Percentiles rank a stretch among this genome's conserved stretches.
These are phyloP conservation scores for Astrothelium subdiscretum DNA, from an alignment of 495 filamentous ascomycete genomes.

Conservation along the genomic window DNA sequence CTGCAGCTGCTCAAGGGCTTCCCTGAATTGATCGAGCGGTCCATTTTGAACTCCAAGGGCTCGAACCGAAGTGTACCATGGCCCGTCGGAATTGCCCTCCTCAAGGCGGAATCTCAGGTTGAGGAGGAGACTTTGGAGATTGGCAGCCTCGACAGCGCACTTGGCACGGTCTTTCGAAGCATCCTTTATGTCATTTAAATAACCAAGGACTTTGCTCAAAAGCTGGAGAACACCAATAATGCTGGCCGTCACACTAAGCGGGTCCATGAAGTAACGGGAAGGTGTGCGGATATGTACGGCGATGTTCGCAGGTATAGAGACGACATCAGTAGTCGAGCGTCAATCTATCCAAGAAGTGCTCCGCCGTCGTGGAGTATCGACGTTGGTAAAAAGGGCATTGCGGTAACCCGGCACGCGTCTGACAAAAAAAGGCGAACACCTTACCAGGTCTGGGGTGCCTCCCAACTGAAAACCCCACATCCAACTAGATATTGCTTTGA, in stretches of 20 bases:
- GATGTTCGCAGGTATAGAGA: no score
- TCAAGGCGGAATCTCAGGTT: constrained; percentile 17
- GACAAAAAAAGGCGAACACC: no score
- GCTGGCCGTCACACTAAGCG: constrained; percentile 21
- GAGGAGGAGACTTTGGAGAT: constrained; percentile 18
- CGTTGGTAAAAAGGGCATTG: no score
- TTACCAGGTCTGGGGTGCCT: no score
- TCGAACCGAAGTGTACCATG: constrained; percentile 14
- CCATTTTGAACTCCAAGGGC: constrained; percentile 17
- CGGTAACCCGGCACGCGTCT: no score
- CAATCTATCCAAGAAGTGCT: no score
- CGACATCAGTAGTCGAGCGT: no score
- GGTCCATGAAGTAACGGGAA: constrained; percentile 14
- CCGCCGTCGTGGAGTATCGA: no score
- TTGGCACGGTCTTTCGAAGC: constrained; percentile 19
- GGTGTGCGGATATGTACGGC: neutral
- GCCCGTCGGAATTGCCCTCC: constrained; percentile 6
- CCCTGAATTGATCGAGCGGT: constrained; percentile 20
- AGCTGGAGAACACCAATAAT: constrained; percentile 23
- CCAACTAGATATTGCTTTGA: no score
- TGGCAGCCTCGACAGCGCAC: constrained; percentile 18
- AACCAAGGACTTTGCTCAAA: constrained; percentile 16
- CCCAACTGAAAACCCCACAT: no score
- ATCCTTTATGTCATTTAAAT: constrained; percentile 25
- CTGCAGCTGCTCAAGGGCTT: constrained; percentile 18